Percentiles rank a stretch among this genome's conserved stretches.
Evolutionary conservation across 345 rosid genomes (phyloP).

Genomic region (Salix exigua): DNA sequence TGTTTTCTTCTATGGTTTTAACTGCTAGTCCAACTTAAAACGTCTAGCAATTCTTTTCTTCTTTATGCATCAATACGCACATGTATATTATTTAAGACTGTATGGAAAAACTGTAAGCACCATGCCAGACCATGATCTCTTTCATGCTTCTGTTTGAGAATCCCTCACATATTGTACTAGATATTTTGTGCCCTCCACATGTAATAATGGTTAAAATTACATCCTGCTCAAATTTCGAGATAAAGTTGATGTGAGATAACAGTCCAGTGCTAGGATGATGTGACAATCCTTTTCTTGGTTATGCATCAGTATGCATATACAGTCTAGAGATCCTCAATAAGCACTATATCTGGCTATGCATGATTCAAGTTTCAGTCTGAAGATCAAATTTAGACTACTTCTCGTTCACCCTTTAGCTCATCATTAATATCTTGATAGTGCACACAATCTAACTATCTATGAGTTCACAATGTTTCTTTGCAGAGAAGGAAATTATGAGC

Average conservation of each 20-base stretch:
- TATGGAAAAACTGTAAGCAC: not conserved
- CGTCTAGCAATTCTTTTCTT: not conserved
- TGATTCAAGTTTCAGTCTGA: not conserved
- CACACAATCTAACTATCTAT: not conserved
- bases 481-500: slow-evolving; percentile 67
- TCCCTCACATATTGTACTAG: not conserved
- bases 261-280: not conserved
- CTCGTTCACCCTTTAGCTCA: not conserved
- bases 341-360: not conserved
- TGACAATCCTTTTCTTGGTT: not conserved
- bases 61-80: not conserved
- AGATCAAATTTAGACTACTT: not conserved
- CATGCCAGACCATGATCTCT: not conserved
- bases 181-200: not conserved
- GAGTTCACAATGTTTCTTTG: slow-evolving; percentile 17
- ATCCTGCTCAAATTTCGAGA: not conserved
- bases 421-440: not conserved
- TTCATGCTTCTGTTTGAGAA: not conserved
- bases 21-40: not conserved
- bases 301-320: not conserved
- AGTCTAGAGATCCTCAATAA: not conserved
- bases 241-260: not conserved
- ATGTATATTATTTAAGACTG: not conserved
- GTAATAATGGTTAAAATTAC: not conserved
- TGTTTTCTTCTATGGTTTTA: not conserved